phyloP scores from a whole-genome alignment of 2,329 filamentous ascomycete species.

The Calonectria ilicicola region DNA sequence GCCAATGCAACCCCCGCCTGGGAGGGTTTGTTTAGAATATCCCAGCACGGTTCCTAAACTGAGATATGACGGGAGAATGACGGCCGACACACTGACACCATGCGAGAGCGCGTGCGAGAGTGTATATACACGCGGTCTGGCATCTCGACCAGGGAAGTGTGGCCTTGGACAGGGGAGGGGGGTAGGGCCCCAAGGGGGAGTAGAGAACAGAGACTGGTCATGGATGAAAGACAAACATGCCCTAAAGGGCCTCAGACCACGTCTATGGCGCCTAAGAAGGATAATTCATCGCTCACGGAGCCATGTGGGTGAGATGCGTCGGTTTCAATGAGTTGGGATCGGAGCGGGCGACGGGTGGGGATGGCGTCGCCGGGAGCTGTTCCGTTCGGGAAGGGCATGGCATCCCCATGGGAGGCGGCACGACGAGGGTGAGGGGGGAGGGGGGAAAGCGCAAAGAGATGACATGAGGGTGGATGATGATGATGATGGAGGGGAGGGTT shows the following conservation, averaged over 20 bases:
- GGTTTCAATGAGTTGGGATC: slow-evolving; percentile 13
- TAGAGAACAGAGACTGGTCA: neutral
- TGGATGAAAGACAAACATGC: slow-evolving; percentile 5
- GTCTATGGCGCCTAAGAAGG: neutral
- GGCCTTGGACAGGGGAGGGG: neutral
- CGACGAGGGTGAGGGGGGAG: neutral
- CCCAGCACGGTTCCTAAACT: slow-evolving; percentile 15
- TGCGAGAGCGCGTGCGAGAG: neutral
- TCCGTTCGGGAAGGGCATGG: slow-evolving; percentile 17
- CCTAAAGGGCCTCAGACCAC: neutral
- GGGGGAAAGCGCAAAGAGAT: neutral
- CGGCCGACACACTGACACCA: slow-evolving; percentile 1
- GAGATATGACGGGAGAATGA: slow-evolving; percentile 22
- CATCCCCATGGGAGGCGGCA: neutral
- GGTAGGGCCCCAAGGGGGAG: neutral
- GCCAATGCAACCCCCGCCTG: slow-evolving; percentile 1
- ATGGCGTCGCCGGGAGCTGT: slow-evolving; percentile 9
- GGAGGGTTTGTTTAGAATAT: slow-evolving; percentile 6
- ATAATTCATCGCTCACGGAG: neutral
- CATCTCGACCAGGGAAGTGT: neutral
- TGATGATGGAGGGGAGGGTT: neutral
- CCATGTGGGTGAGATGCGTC: slow-evolving; percentile 7
- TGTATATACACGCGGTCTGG: neutral
- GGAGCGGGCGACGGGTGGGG: slow-evolving; percentile 10
- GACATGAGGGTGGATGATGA: neutral